Evolutionary conservation across 176 grass and related monocot species (phyloP).

Genomic region (Ananas comosus): DNA sequence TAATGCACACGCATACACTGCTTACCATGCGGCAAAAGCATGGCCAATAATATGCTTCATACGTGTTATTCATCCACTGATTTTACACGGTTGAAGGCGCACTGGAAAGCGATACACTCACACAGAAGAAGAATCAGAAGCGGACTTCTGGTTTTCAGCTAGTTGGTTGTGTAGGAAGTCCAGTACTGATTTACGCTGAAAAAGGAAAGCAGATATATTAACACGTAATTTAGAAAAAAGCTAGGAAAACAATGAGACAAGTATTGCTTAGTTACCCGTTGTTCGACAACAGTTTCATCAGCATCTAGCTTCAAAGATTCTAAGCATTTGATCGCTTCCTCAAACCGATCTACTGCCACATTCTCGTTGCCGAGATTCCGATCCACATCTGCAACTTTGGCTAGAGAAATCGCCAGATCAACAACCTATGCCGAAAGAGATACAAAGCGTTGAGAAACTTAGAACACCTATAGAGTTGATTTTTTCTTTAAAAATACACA

Average conservation of each 20-base stretch:
- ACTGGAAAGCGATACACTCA: neutral
- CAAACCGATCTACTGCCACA: constrained; percentile 45
- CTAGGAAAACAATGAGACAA: neutral
- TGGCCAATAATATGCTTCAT: too few relatives aligned
- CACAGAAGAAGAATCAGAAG: neutral
- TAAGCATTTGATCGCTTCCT: constrained; percentile 83
- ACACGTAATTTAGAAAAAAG: neutral
- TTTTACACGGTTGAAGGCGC: neutral
- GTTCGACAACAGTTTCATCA: constrained; percentile 42
- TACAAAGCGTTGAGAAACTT: neutral
- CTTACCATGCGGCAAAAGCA: too few relatives aligned
- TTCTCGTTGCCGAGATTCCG: constrained; percentile 76
- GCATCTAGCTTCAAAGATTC: constrained; percentile 78
- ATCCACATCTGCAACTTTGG: constrained; percentile 87
- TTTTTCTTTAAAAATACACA: neutral
- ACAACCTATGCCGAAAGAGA: constrained; percentile 43
- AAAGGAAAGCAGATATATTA: constrained; percentile 6
- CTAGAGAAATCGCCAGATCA: constrained; percentile 88
- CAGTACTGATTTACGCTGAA: constrained; percentile 58
- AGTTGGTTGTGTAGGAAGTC: constrained; percentile 66
- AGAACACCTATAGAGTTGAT: neutral
- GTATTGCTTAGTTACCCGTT: constrained; percentile 32
- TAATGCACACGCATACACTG: too few relatives aligned
- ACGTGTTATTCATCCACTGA: neutral
- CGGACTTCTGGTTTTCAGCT: constrained; percentile 23